Evolutionary conservation across 1,139 yeast genomes (phyloP).

Genomic region (Suhomyces bribrorum): DNA sequence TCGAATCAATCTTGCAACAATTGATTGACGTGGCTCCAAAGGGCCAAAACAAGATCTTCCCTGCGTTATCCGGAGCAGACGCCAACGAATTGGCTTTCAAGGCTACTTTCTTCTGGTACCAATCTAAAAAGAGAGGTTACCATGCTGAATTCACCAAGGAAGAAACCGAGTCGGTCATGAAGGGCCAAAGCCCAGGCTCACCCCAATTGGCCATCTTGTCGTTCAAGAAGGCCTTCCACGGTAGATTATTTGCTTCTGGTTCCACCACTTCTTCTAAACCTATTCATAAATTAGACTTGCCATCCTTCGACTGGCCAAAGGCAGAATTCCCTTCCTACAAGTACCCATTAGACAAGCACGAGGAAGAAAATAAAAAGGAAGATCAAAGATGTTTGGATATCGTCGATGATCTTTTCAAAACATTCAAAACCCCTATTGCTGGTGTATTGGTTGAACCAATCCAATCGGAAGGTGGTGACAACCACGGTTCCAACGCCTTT

Average conservation of each 20-base stretch:
- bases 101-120: constrained; percentile 80
- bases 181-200: constrained; percentile 69
- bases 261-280: constrained; percentile 82
- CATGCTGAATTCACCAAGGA: constrained; percentile 52
- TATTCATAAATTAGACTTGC: constrained; percentile 80
- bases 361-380: constrained; percentile 57
- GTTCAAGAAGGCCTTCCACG: constrained; percentile 77
- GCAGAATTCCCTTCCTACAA: constrained; percentile 76
- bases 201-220: constrained; percentile 75
- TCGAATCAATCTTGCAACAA: constrained; percentile 55
- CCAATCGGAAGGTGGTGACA: constrained; percentile 88
- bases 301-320: constrained; percentile 85
- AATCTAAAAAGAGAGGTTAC: constrained; percentile 58
- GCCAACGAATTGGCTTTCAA: constrained; percentile 84
- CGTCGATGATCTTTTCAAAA: constrained; percentile 56
- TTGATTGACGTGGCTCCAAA: constrained; percentile 68
- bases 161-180: constrained; percentile 64
- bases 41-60: constrained; percentile 69
- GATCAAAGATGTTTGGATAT: constrained; percentile 65
- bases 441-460: constrained; percentile 79
- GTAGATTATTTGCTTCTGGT: constrained; percentile 77
- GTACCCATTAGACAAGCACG: constrained; percentile 67
- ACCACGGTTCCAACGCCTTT: constrained; percentile 72
- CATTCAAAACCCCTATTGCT: constrained; percentile 69
- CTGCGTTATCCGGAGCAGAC: constrained; percentile 79